phyloP scores from a whole-genome alignment of 1,284 basidiomycete species.

The Cryptococcus sp. region DNA sequence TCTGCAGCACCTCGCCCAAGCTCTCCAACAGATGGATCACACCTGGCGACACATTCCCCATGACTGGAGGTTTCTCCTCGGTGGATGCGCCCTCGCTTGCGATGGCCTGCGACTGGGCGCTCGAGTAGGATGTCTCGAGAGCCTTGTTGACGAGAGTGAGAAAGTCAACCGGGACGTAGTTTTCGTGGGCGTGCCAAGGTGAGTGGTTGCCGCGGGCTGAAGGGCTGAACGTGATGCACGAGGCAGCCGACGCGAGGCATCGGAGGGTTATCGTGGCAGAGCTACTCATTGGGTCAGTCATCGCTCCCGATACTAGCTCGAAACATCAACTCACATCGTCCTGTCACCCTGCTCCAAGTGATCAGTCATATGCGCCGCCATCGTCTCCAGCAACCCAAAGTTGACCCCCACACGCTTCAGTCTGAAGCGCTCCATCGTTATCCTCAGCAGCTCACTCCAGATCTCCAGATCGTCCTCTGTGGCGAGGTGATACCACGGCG shows the following conservation, averaged over 20 bases:
- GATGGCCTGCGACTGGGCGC: no score
- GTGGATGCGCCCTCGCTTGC: no score
- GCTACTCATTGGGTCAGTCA: constrained; percentile 14
- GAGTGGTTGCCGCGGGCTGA: constrained; percentile 19
- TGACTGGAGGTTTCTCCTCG: no score
- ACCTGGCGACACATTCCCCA: constrained; percentile 20
- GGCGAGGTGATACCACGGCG: constrained; percentile 34
- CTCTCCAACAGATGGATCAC: constrained; percentile 21
- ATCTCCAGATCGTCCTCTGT: constrained; percentile 23
- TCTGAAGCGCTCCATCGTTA: constrained; percentile 35
- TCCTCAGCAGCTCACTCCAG: constrained; percentile 35
- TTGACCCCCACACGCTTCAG: constrained; percentile 40
- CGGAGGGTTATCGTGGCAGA: constrained; percentile 35
- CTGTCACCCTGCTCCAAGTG: constrained; percentile 23
- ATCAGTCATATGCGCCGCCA: constrained; percentile 40
- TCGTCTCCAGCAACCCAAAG: constrained; percentile 40
- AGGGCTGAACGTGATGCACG: constrained; percentile 28
- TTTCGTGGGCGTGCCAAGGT: constrained; percentile 33
- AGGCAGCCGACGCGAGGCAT: constrained; percentile 32
- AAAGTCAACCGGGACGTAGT: constrained; percentile 40
- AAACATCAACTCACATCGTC: constrained; percentile 19
- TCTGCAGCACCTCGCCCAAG: constrained; percentile 15
- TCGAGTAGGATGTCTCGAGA: constrained; percentile 25
- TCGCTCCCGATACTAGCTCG: background rate
- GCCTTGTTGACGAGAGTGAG: constrained; percentile 28